Evolutionary conservation across 1,284 basidiomycete genomes (phyloP), one percentile per base, ranked within the genome.

Genomic region (Moniliophthora roreri): DNA sequence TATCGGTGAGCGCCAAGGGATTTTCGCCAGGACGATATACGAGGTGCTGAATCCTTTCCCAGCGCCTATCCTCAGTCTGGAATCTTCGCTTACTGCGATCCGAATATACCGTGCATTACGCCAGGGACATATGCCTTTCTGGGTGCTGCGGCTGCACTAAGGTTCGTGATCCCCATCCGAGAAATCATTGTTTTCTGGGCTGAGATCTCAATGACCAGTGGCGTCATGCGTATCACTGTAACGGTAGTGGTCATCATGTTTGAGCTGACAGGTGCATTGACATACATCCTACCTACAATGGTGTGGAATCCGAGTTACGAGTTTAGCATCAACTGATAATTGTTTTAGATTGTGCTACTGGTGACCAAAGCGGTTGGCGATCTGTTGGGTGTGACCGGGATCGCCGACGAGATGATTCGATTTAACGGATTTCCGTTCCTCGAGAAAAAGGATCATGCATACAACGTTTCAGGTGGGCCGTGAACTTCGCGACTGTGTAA

Each of bases 241-340:
- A 94, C 95, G 0, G 95, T 99, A 1, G 97, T 98, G 1, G 97
- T 99, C 51, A 98, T 99, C 72, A 99, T 99, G 95, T 98, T 98
- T 69, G 97, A 99, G 67, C 79, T 99, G n/a, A 99, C 97, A 1
- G 97, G 97, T 8, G 96, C 97, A 1, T 71, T 99, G 62, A 98
- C 95, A 10, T 99, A 99, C 69, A 97, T 99, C 61, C 74, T 99
- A 24, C 97, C 97, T 0, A 97, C 95, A 3, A 99, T 99, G 97
- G 94, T 93, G 60, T 64, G 79, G 24, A 41, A 35, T 36, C 35
- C 44, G 18, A 21, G 16, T 37, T 20, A 11, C 37, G n/a, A 23
- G 51, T 35, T 49, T 57, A 49, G 21, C 23, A 26, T n/a, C 10
- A 20, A 23, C n/a, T n/a, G n/a, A n/a, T n/a, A n/a, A n/a, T n/a